These are phyloP conservation scores for Fistulinella staudtii DNA, from an alignment of 1,284 basidiomycete genomes.

Conservation along the genomic window DNA sequence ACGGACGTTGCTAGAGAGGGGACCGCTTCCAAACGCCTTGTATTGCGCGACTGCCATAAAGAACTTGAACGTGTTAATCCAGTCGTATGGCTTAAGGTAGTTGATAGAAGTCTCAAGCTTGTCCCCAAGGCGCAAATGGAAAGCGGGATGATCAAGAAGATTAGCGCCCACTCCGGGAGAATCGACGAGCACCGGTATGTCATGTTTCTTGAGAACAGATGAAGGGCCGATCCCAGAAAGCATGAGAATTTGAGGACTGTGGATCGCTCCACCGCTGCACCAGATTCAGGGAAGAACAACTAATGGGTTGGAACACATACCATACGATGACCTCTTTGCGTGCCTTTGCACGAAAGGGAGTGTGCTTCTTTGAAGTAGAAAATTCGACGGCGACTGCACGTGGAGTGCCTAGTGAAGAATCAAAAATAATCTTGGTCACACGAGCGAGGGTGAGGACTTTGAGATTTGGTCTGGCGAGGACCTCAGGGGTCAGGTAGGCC, in stretches of 20 bases:
- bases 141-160: conserved; percentile 54
- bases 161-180: conserved; percentile 58
- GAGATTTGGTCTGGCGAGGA: conserved; percentile 59
- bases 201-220: conserved; percentile 44
- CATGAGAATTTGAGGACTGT: conserved; percentile 67
- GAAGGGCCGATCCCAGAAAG: conserved; percentile 66
- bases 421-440: conserved; percentile 58
- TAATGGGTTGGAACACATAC: conserved; percentile 33
- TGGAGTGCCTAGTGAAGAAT: conserved; percentile 37
- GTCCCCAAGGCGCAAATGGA: conserved; percentile 49
- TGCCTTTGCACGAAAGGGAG: conserved; percentile 42
- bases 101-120: conserved; percentile 42
- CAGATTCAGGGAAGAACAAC: neutral
- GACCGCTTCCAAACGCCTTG: conserved; percentile 41
- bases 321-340: conserved; percentile 60
- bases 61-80: conserved; percentile 35
- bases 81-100: conserved; percentile 37
- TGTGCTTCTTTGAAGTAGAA: conserved; percentile 23
- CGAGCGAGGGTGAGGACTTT: conserved; percentile 52
- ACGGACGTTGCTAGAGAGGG: conserved; percentile 54
- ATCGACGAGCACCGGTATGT: conserved; percentile 51
- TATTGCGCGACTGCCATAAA: conserved; percentile 42
- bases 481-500: conserved; percentile 60
- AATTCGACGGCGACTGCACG: conserved; percentile 64
- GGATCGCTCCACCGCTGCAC: conserved; percentile 56